Conservation (phyloP, 164 flowering plant genomes). For the Macadamia tetraphylla region DNA sequence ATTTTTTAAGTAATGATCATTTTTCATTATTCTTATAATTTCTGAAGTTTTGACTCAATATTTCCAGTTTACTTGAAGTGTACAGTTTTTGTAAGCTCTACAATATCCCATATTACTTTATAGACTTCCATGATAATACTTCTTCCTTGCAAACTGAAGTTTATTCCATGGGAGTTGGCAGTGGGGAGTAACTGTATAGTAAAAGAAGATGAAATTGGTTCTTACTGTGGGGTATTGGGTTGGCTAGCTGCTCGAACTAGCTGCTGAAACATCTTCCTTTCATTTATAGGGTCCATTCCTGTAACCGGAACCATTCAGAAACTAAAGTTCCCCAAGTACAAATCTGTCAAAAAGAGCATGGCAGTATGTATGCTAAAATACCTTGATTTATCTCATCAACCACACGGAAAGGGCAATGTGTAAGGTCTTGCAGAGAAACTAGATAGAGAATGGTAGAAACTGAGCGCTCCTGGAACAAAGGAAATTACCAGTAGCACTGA, state of each 20-base stretch:
- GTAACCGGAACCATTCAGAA: conserved; percentile 6
- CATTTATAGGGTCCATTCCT: conserved; percentile 98
- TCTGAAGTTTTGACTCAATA: too few species aligned
- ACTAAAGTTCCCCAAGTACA: neutral
- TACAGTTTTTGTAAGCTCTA: too few species aligned
- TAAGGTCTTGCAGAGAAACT: conserved; percentile 95
- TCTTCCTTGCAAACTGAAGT: too few species aligned
- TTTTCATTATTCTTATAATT: too few species aligned
- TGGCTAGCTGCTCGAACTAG: conserved; percentile 92
- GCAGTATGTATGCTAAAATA: conserved; percentile 13
- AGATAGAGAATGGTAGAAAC: conserved; percentile 97
- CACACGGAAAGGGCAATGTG: conserved; percentile 94
- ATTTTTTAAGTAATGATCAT: too few species aligned
- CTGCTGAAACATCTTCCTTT: conserved; percentile 98
- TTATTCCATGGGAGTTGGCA: neutral
- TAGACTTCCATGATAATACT: too few species aligned
- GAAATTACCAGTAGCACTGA: conserved; percentile 8
- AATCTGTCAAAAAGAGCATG: neutral
- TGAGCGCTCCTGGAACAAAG: conserved; percentile 70
- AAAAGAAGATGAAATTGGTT: neutral
- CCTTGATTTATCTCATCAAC: conserved; percentile 99
- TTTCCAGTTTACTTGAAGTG: too few species aligned
- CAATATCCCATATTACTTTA: too few species aligned
- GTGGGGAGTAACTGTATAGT: neutral
- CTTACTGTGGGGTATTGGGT: conserved; percentile 94